Evolutionary conservation across 2,329 filamentous ascomycete genomes (phyloP).

Genomic region (Stagonosporopsis cucurbitacearum): DNA sequence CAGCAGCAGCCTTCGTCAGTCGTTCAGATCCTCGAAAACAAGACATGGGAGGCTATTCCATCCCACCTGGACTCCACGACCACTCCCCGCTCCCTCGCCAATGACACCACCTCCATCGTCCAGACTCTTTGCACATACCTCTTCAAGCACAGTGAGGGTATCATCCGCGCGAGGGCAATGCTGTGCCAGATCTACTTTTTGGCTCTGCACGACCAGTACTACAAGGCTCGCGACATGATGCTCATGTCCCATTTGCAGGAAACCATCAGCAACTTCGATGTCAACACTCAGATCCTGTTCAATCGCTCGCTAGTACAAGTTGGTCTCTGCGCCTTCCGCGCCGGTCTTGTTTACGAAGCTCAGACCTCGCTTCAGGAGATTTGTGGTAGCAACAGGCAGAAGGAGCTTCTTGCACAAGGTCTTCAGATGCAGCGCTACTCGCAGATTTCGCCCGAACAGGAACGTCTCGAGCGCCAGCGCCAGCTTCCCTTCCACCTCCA

Average conservation of each 20-base stretch:
- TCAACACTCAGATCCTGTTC: conserved; percentile 97
- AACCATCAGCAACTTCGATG: conserved; percentile 94
- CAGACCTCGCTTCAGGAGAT: conserved; percentile 98
- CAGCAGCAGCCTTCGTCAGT: conserved; percentile 78
- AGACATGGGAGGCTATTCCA: conserved; percentile 85
- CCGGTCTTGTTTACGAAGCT: conserved; percentile 94
- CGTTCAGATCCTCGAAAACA: conserved; percentile 91
- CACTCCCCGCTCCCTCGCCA: conserved; percentile 72
- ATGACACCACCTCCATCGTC: conserved; percentile 77
- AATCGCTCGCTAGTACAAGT: conserved; percentile 98
- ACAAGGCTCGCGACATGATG: conserved; percentile 98
- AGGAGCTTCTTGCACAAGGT: conserved; percentile 96
- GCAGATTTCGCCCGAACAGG: conserved; percentile 96
- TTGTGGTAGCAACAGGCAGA: conserved; percentile 95
- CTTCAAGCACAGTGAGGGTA: conserved; percentile 92
- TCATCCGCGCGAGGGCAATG: conserved; percentile 95
- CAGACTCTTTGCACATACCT: conserved; percentile 92
- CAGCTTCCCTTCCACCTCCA: conserved; percentile 99
- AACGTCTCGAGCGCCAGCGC: conserved; percentile 94
- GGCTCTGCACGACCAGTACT: conserved; percentile 96
- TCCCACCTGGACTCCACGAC: conserved; percentile 75
- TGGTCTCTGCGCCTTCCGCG: conserved; percentile 96
- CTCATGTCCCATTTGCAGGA: conserved; percentile 99
- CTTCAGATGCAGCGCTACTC: conserved; percentile 98
- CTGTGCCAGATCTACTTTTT: conserved; percentile 99